These are phyloP conservation scores for Candida hungchunana DNA, from an alignment of 805 yeast genomes.

Conservation along the genomic window DNA sequence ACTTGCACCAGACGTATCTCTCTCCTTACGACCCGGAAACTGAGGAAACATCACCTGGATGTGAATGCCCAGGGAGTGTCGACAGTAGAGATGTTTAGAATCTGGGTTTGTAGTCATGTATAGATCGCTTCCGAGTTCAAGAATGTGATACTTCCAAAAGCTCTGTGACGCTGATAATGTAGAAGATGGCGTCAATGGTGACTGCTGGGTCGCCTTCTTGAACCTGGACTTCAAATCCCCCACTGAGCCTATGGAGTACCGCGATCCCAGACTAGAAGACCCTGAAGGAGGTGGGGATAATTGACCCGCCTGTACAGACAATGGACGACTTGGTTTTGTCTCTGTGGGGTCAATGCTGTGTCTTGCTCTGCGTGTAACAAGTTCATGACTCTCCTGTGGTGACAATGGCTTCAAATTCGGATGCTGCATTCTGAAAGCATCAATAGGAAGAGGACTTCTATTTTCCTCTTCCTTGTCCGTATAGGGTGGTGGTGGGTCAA, in stretches of 20 bases:
- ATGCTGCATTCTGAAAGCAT: conserved; percentile 15
- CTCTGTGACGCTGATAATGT: conserved; percentile 6
- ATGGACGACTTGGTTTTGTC: no score
- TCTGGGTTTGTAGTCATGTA: conserved; percentile 69
- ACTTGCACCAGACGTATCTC: conserved; percentile 15
- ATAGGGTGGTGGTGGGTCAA: no score
- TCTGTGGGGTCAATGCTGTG: conserved; percentile 4
- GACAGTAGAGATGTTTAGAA: conserved; percentile 49
- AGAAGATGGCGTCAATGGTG: background rate
- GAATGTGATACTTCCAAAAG: conserved; percentile 52
- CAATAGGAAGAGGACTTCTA: conserved; percentile 2
- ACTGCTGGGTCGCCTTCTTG: conserved; percentile 1
- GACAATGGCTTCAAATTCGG: conserved; percentile 26
- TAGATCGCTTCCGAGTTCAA: conserved; percentile 48
- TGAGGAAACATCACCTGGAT: conserved; percentile 29
- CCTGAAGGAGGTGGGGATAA: background rate
- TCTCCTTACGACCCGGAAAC: background rate
- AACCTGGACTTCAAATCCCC: conserved; percentile 10
- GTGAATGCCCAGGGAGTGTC: conserved; percentile 61
- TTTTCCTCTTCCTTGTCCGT: background rate
- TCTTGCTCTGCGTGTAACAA: conserved; percentile 1
- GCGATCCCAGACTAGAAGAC: background rate
- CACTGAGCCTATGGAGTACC: conserved; percentile 14
- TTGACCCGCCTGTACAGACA: no score
- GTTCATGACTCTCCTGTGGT: conserved; percentile 5